Base-by-base conservation (phyloP, 2,329 filamentous ascomycete genomes). In the Pleomassaria siparia region DNA sequence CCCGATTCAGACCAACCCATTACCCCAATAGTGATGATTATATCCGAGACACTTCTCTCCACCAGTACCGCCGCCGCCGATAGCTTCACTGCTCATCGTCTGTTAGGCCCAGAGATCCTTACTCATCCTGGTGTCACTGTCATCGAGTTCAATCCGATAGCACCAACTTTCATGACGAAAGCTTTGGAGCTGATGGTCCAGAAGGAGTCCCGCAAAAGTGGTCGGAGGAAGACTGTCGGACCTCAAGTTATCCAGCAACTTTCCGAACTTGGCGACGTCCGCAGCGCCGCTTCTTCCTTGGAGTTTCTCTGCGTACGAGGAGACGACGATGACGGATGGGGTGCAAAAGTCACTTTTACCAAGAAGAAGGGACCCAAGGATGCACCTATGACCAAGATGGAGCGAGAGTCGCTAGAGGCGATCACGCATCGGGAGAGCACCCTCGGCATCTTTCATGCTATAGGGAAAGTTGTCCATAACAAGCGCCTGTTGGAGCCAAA, bases 391-490 rank as follows among this genome's bases (percentile, higher is more conserved):
- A 96, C 91, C 0, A 80, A 81, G 51, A 85, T 87, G 62, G 94
- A 97, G 68, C 77, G 82, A 49, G 87, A 95, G 53, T 91, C 85
- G 4, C 72, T 97, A 9, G 84, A 90, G 62, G 76, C 94, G 49
- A 82, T 97, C 18, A 90, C 88, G 1, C 89, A 91, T 62, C 83
- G 94, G 46, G 94, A 97, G 72, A 86, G 88, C 13, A 96, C 87
- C 53, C 76, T 99, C 2, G 94, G 92, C 1, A 90, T 99, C 42
- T 99, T 99, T 64, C 94, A 99, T 68, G 91, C 94, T 0, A 88
- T 97, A 11, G 94, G 92, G 3, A 96, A 94, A 66, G 89, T 99
- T 2, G 86, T 97, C 1, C 95, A 97, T 74, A 99, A 99, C 74
- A 99, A 96, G 68, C 82, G 94, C 37, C 80, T 87, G 22, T 66